Conservation (phyloP, 208 protist species). For the Crithidia thermophila region DNA sequence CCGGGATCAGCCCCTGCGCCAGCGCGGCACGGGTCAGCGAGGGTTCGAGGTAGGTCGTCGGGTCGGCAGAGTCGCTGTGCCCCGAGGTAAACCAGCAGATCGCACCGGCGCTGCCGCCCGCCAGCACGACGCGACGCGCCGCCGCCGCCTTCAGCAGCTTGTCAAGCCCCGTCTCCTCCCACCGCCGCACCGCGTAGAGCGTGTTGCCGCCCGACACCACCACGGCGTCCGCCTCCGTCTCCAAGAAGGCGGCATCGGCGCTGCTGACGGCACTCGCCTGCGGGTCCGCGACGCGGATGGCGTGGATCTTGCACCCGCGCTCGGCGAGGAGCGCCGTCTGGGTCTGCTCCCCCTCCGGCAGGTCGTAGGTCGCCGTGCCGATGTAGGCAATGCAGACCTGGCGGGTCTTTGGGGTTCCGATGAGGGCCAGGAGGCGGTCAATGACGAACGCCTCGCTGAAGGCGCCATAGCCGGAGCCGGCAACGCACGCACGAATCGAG, state of each 20-base stretch:
- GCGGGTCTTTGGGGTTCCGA: slow-evolving; percentile 22
- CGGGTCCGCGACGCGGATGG: slow-evolving; percentile 66
- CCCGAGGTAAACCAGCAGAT: slow-evolving; percentile 92
- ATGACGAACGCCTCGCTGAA: slow-evolving; percentile 53
- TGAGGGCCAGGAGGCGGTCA: slow-evolving; percentile 65
- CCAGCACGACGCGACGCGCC: slow-evolving; percentile 57
- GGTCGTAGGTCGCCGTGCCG: slow-evolving; percentile 90
- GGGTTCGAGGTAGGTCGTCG: slow-evolving; percentile 64
- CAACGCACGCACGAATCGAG: slow-evolving; percentile 67
- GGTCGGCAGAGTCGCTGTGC: slow-evolving; percentile 92
- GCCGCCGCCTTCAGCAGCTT: slow-evolving; percentile 42
- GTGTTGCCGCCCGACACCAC: slow-evolving; percentile 91
- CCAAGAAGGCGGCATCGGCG: slow-evolving; percentile 37
- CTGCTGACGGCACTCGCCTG: slow-evolving; percentile 24
- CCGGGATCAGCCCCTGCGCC: slow-evolving; percentile 14
- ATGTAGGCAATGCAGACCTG: slow-evolving; percentile 75
- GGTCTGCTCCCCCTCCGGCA: slow-evolving; percentile 35
- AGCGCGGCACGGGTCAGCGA: slow-evolving; percentile 38
- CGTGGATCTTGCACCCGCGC: slow-evolving; percentile 54
- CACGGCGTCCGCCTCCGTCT: slow-evolving; percentile 63
- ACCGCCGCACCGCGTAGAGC: slow-evolving; percentile 88
- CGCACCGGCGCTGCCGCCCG: slow-evolving; percentile 87
- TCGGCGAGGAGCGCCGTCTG: slow-evolving; percentile 56
- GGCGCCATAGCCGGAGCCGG: slow-evolving; percentile 57
- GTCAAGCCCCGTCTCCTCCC: slow-evolving; percentile 83